Conservation (phyloP, 1,139 yeast species). For the Magnusiomyces tetraspermus region DNA sequence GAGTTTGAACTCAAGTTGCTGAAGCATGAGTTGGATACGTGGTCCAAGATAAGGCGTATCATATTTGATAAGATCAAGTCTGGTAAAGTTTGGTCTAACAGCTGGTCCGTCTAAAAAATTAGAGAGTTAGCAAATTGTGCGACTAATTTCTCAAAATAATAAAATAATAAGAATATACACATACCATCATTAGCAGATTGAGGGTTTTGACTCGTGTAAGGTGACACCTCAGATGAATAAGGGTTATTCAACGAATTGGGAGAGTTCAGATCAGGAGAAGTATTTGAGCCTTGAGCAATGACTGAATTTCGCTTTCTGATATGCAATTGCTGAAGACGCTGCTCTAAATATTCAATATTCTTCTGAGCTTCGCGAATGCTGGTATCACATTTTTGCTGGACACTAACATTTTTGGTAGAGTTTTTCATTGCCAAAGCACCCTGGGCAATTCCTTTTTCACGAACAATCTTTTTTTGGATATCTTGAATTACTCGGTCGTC, state of each 20-base stretch:
- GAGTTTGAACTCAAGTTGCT: constrained; percentile 82
- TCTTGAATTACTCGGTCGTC: constrained; percentile 40
- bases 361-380: constrained; percentile 86
- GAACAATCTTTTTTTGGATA: constrained; percentile 71
- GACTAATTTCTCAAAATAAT: too few species aligned
- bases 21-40: constrained; percentile 88
- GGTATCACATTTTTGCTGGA: constrained; percentile 83
- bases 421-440: constrained; percentile 78
- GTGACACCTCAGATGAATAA: too few species aligned
- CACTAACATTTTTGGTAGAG: constrained; percentile 67
- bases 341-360: constrained; percentile 78
- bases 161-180: background rate
- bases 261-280: background rate
- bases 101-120: constrained; percentile 1
- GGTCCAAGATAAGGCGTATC: constrained; percentile 96
- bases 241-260: background rate
- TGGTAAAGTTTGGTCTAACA: constrained; percentile 27
- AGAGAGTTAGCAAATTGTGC: too few species aligned
- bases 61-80: constrained; percentile 72
- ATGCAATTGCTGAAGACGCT: constrained; percentile 58
- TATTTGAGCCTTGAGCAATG: background rate
- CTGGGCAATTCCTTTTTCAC: constrained; percentile 77
- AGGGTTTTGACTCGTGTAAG: too few species aligned
- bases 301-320: constrained; percentile 24
- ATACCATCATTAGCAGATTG: too few species aligned